Evolutionary conservation across 345 rosid species (phyloP), one percentile per base, ranked within the genome.

Genomic region (Geranium rotundifolium): DNA sequence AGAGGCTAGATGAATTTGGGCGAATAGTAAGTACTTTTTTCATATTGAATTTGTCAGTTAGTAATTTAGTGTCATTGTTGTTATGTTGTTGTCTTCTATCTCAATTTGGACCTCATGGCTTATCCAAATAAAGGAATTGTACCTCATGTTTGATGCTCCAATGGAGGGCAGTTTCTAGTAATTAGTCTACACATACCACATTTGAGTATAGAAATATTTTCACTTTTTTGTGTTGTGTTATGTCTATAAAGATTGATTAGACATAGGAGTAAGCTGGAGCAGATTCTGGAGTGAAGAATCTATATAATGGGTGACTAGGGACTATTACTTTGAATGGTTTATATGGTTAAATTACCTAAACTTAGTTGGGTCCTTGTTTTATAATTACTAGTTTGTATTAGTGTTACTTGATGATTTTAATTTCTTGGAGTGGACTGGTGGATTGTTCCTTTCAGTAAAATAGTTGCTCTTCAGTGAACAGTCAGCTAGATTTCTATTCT

Each of bases 1-100:
- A 90, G 71, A 84, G 99, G 77, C 80, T 81, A 9, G 99, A 93
- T 75, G 97, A 93, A 73, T 93, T 88, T 84, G 99, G 99, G 56
- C 81, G 96, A 80, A 82, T 80, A 15, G 97, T 90, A 82, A 93
- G 97, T 81, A 66, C 69, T 73, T 56, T 14, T 17, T 7, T 63
- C 3, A 31, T 50, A 9, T 12, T 46, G 16, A 46, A 9, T 46
- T 12, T 3, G 16, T 46, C 16, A 46, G 15, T 31, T 31, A 2
- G 12, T 46, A 9, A 14, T 46, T 2, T 9, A 46, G 52, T 23
- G 27, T 23, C 27, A 23, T 23, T 23, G 27, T 9, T 0, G 52
- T 7, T 9, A 0, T 14, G 27, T 9, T 9, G 12, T 46, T 7
- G 15, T 7, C 14, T 7, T 12, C 16, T 46, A 9, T 3, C 8